Base-by-base conservation (phyloP, 2,329 filamentous ascomycete genomes). In the Penicillium sp. region DNA sequence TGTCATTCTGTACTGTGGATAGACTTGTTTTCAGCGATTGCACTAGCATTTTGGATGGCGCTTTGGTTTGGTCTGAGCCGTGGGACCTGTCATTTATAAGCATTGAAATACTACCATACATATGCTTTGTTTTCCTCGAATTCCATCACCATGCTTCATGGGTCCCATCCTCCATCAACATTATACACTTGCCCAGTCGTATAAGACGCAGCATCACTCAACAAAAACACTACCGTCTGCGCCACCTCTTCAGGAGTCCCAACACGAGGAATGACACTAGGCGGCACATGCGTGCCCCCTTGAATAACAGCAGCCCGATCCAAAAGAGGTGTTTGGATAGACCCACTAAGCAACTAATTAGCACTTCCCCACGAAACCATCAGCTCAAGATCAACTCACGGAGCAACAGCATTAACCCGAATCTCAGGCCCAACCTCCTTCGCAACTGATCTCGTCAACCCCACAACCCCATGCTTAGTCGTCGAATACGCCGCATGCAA, bases 81-180 rank as follows among this genome's bases (percentile, higher is more conserved):
- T 39, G 19, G 35, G 35, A n/a, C 43, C 13, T 3, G 22, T 37
- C 33, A 14, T 19, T n/a, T n/a, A 39, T 10, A n/a, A n/a, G 46
- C 46, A 22, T 49, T 33, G 3, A n/a, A 10, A 19, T 19, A 39
- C 1, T 39, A 19, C 8, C 35, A 39, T 39, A 13, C 35, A 19
- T 9, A 39, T 19, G n/a, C 16, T 39, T 19, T 39, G 0, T 19
- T 9, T 2, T 10, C 16, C n/a, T 39, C 45, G 4, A 44, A 13
- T 24, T 26, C 45, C 4, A 10, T 26, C 14, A 33, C 6, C 31
- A 16, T 7, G 11, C 29, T 35, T 63, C 39, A 69, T 19, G 63
- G 57, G 58, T 72, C 62, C 74, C 76, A 79, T 0, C 78, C 79
- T 4, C 80, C 80, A 66, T 82, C 80, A 22, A 82, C 76, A 51